phyloP scores from a whole-genome alignment of 495 filamentous ascomycete genomes.

The Penicillium dipodomyicola region DNA sequence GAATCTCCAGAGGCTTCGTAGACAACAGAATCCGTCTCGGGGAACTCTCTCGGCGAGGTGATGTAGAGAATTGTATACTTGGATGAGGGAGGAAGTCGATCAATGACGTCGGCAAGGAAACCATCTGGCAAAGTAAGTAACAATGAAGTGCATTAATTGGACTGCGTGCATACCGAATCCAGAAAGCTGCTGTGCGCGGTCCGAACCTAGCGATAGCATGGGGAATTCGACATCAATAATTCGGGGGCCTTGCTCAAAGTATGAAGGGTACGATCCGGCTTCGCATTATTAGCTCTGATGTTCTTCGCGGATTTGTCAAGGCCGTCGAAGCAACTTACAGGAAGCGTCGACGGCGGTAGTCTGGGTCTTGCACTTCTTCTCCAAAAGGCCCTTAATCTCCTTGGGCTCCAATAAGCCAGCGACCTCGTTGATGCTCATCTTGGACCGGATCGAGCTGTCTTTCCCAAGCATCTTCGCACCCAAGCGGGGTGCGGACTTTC shows the following conservation, averaged over 20 bases:
- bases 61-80: conserved; percentile 65
- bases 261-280: conserved; percentile 48
- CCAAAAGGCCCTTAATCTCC: conserved; percentile 50
- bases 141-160: neutral
- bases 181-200: conserved; percentile 42
- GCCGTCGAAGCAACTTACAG: conserved; percentile 46
- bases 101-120: conserved; percentile 57
- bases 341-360: conserved; percentile 58
- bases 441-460: conserved; percentile 50
- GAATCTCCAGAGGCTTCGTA: conserved; percentile 53
- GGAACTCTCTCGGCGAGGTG: conserved; percentile 48
- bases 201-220: conserved; percentile 40
- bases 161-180: conserved; percentile 44
- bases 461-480: conserved; percentile 50
- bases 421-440: conserved; percentile 58
- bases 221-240: conserved; percentile 54
- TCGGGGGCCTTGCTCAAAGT: conserved; percentile 46
- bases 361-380: conserved; percentile 52
- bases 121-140: conserved; percentile 46
- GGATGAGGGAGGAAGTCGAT: conserved; percentile 50
- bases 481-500: conserved; percentile 59
- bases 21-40: conserved; percentile 37
- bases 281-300: conserved; percentile 18
- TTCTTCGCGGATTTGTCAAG: neutral
- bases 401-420: conserved; percentile 58